Conservation (phyloP, 2,329 filamentous ascomycete species). For the Ophiostoma populinum region DNA sequence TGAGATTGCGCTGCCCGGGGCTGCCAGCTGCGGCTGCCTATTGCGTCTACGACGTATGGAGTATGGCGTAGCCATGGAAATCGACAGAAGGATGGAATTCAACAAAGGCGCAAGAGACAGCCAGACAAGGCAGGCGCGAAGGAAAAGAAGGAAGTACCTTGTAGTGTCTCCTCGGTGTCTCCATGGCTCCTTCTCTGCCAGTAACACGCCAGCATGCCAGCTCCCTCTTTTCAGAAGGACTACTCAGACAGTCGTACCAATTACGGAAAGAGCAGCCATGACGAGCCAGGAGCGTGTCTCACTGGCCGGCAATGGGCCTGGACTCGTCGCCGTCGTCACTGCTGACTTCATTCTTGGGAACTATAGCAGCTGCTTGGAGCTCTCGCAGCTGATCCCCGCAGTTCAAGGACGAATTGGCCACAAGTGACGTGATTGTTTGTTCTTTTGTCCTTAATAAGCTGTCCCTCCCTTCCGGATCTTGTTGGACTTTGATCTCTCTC, state of each 20-base stretch:
- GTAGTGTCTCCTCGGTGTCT: no score
- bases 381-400: not conserved
- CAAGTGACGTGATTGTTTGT: conserved; percentile 1
- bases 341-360: not conserved
- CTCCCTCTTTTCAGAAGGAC: no score
- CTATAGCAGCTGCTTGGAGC: not conserved
- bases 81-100: not conserved
- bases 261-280: no score
- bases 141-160: no score
- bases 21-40: not conserved
- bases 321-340: not conserved
- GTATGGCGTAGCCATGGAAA: not conserved
- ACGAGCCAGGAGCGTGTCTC: no score
- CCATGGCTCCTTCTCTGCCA: no score
- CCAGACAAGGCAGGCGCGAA: no score
- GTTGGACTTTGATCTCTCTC: no score
- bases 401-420: not conserved
- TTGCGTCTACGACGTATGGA: no score
- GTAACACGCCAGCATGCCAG: no score
- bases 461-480: not conserved
- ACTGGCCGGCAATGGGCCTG: not conserved
- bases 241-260: no score
- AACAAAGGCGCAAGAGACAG: not conserved
- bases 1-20: no score
- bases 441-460: not conserved